A percentile compares a stretch with the other conserved stretches of the same genome.
phyloP scores from a whole-genome alignment of 1,139 yeast species.

The Zhuliangozyma parablackwelliae region DNA sequence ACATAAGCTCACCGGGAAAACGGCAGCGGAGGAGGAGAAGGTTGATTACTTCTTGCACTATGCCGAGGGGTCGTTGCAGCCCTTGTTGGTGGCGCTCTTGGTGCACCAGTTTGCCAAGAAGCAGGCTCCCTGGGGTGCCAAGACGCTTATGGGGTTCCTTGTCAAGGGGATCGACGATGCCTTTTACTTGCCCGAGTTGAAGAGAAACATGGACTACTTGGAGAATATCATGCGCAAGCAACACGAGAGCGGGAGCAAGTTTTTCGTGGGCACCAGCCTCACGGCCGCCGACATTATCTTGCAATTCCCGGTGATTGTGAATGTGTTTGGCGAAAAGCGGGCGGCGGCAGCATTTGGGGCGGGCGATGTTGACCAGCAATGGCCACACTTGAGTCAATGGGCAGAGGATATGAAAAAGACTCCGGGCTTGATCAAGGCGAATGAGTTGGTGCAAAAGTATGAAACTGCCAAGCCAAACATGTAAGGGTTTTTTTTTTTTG shows the following conservation, averaged over 20 bases:
- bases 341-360: constrained; percentile 4
- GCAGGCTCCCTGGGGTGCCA: constrained; percentile 28
- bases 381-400: constrained; percentile 27
- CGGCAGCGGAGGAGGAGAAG: constrained; percentile 21
- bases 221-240: constrained; percentile 26
- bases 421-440: constrained; percentile 19
- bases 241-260: constrained; percentile 20
- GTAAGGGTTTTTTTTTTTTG: neutral
- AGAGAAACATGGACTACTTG: constrained; percentile 24
- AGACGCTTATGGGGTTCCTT: constrained; percentile 20
- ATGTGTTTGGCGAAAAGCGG: constrained; percentile 13
- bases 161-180: constrained; percentile 21
- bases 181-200: constrained; percentile 24
- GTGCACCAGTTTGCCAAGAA: constrained; percentile 22
- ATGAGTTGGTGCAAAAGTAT: constrained; percentile 11
- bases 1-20: constrained; percentile 21
- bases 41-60: constrained; percentile 36
- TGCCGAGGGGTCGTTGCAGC: constrained; percentile 39
- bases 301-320: constrained; percentile 28
- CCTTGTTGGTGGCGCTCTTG: constrained; percentile 27
- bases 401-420: constrained; percentile 14
- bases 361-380: constrained; percentile 7
- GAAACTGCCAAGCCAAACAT: constrained; percentile 8
- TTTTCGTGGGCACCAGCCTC: constrained; percentile 34
- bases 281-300: constrained; percentile 39